Percentiles rank a stretch among this genome's conserved stretches.
Conservation (phyloP, 2,329 filamentous ascomycete species). For the Diplocarpon rosae region DNA sequence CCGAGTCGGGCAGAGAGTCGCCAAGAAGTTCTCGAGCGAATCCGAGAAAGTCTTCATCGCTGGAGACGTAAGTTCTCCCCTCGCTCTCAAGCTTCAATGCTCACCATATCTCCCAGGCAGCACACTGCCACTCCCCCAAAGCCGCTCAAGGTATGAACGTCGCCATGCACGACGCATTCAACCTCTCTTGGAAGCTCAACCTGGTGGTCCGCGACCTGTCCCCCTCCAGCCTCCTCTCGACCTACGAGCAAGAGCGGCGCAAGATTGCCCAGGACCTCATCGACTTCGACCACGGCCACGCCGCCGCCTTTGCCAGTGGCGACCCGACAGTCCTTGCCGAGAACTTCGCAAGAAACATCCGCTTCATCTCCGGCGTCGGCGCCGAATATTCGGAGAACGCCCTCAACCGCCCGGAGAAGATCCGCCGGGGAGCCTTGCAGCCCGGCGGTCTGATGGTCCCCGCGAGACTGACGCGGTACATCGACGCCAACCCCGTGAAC, state of each 20-base stretch:
- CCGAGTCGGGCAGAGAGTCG: constrained; percentile 47
- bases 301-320: constrained; percentile 47
- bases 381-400: constrained; percentile 53
- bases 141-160: constrained; percentile 51
- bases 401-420: constrained; percentile 46
- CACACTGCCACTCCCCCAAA: constrained; percentile 51
- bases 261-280: constrained; percentile 56
- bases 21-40: constrained; percentile 40
- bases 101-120: constrained; percentile 32
- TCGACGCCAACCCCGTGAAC: constrained; percentile 69
- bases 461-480: constrained; percentile 60
- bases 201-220: constrained; percentile 42
- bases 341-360: constrained; percentile 60
- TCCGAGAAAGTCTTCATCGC: constrained; percentile 46
- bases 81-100: constrained; percentile 29
- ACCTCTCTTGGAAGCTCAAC: constrained; percentile 48
- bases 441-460: constrained; percentile 40
- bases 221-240: constrained; percentile 42
- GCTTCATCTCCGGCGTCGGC: constrained; percentile 63
- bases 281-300: constrained; percentile 47
- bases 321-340: constrained; percentile 52
- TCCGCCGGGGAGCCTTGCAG: constrained; percentile 33
- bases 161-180: constrained; percentile 48
- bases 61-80: constrained; percentile 33
- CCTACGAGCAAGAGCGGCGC: constrained; percentile 51